Evolutionary conservation across 805 yeast genomes (phyloP).

Genomic region (Yarrowia hollandica): DNA sequence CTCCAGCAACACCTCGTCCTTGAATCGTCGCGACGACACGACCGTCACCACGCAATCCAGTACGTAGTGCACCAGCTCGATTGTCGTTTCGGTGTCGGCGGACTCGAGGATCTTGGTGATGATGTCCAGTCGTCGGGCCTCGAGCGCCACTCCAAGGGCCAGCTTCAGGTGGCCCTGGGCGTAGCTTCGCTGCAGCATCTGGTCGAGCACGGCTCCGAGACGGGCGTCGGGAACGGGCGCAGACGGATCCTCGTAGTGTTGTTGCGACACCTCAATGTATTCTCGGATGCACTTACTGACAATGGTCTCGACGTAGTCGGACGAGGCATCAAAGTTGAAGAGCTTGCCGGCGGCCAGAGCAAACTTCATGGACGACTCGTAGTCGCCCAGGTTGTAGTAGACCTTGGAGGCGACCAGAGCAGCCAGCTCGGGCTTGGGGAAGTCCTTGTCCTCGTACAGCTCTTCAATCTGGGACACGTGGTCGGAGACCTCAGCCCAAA

Average conservation of each 20-base stretch:
- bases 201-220: constrained; percentile 71
- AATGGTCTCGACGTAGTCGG: constrained; percentile 91
- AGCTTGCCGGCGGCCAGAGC: constrained; percentile 81
- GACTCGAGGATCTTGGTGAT: constrained; percentile 48
- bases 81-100: not conserved
- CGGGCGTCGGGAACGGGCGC: constrained; percentile 50
- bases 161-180: constrained; percentile 67
- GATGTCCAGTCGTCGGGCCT: constrained; percentile 81
- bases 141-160: constrained; percentile 89
- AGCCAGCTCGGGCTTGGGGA: constrained; percentile 76
- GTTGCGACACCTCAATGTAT: constrained; percentile 67
- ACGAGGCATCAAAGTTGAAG: constrained; percentile 69
- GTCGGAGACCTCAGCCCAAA: constrained; percentile 98
- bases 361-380: constrained; percentile 83
- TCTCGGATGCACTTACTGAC: constrained; percentile 88
- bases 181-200: constrained; percentile 81
- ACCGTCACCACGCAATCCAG: constrained; percentile 66
- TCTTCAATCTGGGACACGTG: constrained; percentile 85
- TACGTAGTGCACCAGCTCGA: constrained; percentile 63
- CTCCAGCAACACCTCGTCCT: constrained; percentile 60
- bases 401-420: constrained; percentile 91
- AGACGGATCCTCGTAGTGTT: constrained; percentile 44
- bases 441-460: constrained; percentile 77
- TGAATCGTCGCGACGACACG: constrained; percentile 63
- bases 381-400: constrained; percentile 89